These are phyloP conservation scores for Monosporascus sp. DNA, from an alignment of 2,329 filamentous ascomycete genomes.

Conservation along the genomic window DNA sequence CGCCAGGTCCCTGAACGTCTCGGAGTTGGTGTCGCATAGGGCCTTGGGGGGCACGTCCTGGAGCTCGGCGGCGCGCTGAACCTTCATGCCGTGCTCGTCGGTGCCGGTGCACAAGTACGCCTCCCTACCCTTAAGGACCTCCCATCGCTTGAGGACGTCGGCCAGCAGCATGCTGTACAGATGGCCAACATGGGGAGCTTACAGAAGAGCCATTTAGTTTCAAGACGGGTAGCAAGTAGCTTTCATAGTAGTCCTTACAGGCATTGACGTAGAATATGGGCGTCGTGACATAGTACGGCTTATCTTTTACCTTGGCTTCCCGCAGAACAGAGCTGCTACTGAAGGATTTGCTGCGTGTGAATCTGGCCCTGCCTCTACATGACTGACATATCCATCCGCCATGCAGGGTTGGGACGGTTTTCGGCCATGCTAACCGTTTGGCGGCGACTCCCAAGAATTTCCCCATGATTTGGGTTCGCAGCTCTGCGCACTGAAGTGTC, in stretches of 20 bases:
- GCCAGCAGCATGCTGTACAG: constrained; percentile 88
- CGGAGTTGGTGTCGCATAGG: constrained; percentile 83
- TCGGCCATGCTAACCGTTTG: constrained; percentile 11
- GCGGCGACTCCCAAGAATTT: constrained; percentile 11
- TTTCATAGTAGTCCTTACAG: constrained; percentile 43
- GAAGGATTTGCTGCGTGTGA: constrained; percentile 14
- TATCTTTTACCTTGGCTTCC: constrained; percentile 31
- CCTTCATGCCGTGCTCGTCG: constrained; percentile 97
- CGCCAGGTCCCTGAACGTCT: constrained; percentile 74
- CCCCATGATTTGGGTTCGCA: constrained; percentile 12
- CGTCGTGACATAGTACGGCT: constrained; percentile 92
- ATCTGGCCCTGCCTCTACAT: constrained; percentile 10
- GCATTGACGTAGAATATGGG: constrained; percentile 99
- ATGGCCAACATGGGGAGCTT: constrained; percentile 91
- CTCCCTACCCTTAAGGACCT: constrained; percentile 64
- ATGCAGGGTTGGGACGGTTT: constrained; percentile 4
- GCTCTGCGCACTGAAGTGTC: neutral
- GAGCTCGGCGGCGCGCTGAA: constrained; percentile 76
- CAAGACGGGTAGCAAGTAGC: neutral
- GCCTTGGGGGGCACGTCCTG: constrained; percentile 67
- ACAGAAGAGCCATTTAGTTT: constrained; percentile 12
- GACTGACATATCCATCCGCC: constrained; percentile 22
- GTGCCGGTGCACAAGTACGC: constrained; percentile 84
- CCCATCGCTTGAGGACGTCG: constrained; percentile 91
- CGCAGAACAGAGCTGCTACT: constrained; percentile 8